phyloP scores from a whole-genome alignment of 352 stramenopile species.

The Phytophthora vignae region DNA sequence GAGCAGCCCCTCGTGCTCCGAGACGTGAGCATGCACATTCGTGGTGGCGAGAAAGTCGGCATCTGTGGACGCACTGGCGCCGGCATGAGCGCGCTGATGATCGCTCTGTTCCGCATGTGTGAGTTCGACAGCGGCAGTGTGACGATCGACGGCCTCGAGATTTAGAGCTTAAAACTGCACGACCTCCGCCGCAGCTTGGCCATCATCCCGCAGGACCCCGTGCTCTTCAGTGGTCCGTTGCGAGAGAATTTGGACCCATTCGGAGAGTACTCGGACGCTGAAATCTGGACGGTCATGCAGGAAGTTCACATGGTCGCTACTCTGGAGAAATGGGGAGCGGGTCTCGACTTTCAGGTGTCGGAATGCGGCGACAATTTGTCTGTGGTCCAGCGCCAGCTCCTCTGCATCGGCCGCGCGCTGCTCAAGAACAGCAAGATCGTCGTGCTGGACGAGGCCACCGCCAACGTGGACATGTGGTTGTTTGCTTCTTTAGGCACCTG shows the following conservation, averaged over 20 bases:
- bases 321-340: conserved; percentile 56
- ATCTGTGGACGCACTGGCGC: conserved; percentile 20
- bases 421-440: conserved; percentile 90
- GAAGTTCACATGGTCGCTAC: conserved; percentile 65
- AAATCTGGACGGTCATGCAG: conserved; percentile 66
- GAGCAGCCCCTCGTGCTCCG: conserved; percentile 48
- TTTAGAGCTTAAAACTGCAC: conserved; percentile 45
- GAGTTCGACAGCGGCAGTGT: conserved; percentile 72
- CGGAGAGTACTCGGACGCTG: conserved; percentile 66
- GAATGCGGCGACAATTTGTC: conserved; percentile 77
- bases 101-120: conserved; percentile 33
- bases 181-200: conserved; percentile 47
- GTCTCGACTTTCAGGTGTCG: conserved; percentile 53
- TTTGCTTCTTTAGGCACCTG: too few species aligned
- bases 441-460: conserved; percentile 5
- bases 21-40: conserved; percentile 38
- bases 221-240: conserved; percentile 91
- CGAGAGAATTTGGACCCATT: conserved; percentile 92
- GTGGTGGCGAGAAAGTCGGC: conserved; percentile 22
- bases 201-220: conserved; percentile 83
- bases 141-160: conserved; percentile 88
- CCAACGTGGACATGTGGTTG: conserved; percentile 49
- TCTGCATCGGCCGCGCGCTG: conserved; percentile 95
- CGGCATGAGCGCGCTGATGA: conserved; percentile 22
- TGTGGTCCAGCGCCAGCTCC: conserved; percentile 86